Percentiles rank a stretch among this genome's conserved stretches.
Conservation (phyloP, 345 rosid species). For the Syzygium aqueum region DNA sequence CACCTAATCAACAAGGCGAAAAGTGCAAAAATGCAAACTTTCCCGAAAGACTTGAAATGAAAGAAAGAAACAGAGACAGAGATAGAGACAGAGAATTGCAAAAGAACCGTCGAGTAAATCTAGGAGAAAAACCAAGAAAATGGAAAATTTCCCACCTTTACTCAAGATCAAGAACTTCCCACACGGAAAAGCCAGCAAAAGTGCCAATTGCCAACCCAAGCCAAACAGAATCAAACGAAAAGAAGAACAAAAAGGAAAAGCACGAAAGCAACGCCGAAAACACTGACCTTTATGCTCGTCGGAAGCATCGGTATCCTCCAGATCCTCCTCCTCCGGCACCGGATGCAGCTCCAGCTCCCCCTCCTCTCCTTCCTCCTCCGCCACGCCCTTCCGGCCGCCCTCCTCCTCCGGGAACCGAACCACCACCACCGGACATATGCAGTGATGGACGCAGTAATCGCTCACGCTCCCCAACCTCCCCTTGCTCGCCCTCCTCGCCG, state of each 20-base stretch:
- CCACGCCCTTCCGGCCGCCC: not conserved
- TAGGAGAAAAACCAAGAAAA: not conserved
- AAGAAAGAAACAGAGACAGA: not conserved
- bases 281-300: slow-evolving; percentile 10
- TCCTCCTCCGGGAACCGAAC: slow-evolving; percentile 31
- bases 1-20: not conserved
- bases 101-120: not conserved
- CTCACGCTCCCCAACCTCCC: slow-evolving; percentile 79
- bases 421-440: slow-evolving; percentile 75
- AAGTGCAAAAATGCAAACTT: not conserved
- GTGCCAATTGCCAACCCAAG: not conserved
- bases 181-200: not conserved
- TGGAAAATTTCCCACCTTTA: not conserved
- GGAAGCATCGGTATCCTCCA: slow-evolving; percentile 36
- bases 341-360: slow-evolving; percentile 30
- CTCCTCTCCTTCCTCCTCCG: not conserved
- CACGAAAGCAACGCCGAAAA: not conserved
- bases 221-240: not conserved
- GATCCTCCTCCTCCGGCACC: slow-evolving; percentile 60
- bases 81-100: not conserved
- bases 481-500: slow-evolving; percentile 21
- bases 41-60: not conserved
- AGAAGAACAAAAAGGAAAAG: not conserved
- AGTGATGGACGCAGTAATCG: slow-evolving; percentile 81
- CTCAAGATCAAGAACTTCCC: not conserved